These are phyloP conservation scores for Rhizophora mangle DNA, from an alignment of 345 rosid species.

Conservation along the genomic window DNA sequence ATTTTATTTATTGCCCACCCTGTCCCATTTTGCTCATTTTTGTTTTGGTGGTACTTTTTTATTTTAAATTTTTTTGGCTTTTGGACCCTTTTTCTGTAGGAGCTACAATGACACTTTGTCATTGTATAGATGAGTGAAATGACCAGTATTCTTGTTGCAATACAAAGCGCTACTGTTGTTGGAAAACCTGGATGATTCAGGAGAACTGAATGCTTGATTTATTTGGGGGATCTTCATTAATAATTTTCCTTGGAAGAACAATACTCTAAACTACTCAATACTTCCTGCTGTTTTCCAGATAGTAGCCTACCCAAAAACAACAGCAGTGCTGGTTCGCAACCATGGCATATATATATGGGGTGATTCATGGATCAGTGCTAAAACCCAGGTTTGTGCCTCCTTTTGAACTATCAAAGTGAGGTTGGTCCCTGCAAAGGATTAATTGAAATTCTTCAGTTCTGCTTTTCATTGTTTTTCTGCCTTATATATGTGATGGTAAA, in stretches of 20 bases:
- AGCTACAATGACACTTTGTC: too few relatives aligned
- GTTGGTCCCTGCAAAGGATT: too few relatives aligned
- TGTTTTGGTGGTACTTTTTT: too few relatives aligned
- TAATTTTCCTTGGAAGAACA: constrained; percentile 6
- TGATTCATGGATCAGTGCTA: constrained; percentile 95
- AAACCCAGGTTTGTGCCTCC: constrained; percentile 73
- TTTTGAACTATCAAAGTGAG: neutral
- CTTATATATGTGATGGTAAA: too few relatives aligned
- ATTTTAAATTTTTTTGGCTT: too few relatives aligned
- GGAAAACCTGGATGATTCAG: neutral
- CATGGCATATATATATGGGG: constrained; percentile 96
- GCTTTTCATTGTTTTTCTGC: too few relatives aligned
- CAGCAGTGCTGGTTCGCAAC: constrained; percentile 94
- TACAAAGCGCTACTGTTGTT: neutral
- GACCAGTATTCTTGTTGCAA: neutral
- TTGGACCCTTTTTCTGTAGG: too few relatives aligned
- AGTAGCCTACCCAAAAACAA: constrained; percentile 85
- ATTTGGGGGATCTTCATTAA: constrained; percentile 1
- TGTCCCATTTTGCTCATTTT: neutral
- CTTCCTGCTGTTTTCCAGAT: constrained; percentile 40
- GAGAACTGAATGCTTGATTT: neutral
- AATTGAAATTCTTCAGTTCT: too few relatives aligned
- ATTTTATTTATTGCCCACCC: neutral
- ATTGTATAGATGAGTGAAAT: too few relatives aligned
- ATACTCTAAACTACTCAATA: neutral